A percentile compares a stretch with the other conserved stretches of the same genome.
These are phyloP conservation scores for Trypanosomatidae sp. DNA, from an alignment of 208 protist genomes.

Conservation along the genomic window DNA sequence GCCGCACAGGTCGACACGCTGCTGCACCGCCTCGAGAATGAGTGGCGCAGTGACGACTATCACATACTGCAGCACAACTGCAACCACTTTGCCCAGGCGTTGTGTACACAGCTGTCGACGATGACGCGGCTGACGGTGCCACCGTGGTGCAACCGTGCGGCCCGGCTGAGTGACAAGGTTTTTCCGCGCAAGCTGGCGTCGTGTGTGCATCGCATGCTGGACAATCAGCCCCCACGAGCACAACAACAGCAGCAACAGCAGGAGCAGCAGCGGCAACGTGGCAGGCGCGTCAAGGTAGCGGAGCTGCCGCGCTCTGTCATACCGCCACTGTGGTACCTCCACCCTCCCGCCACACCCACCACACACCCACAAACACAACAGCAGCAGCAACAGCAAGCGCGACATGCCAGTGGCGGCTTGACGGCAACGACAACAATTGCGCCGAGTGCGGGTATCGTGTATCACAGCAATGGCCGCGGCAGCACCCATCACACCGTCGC, in stretches of 20 bases:
- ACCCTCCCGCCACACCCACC: slow-evolving; percentile 38
- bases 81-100: slow-evolving; percentile 81
- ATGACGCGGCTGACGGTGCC: slow-evolving; percentile 56
- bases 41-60: slow-evolving; percentile 79
- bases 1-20: slow-evolving; percentile 81
- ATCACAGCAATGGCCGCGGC: no score
- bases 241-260: slow-evolving; percentile 2
- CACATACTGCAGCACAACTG: slow-evolving; percentile 87
- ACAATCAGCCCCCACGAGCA: slow-evolving; percentile 31
- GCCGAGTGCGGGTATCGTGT: no score
- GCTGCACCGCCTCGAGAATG: slow-evolving; percentile 72
- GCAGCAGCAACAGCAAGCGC: no score
- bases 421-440: no score
- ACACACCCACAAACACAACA: neutral
- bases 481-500: no score
- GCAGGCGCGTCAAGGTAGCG: neutral
- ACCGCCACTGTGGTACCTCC: slow-evolving; percentile 52
- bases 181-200: slow-evolving; percentile 56
- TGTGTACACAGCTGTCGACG: slow-evolving; percentile 72
- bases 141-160: slow-evolving; percentile 82
- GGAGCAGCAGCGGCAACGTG: no score
- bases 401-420: no score
- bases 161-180: slow-evolving; percentile 42
- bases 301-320: slow-evolving; percentile 68
- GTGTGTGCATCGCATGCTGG: slow-evolving; percentile 63